phyloP scores from a whole-genome alignment of 1,284 basidiomycete species.

The Pyrrhoderma noxium region DNA sequence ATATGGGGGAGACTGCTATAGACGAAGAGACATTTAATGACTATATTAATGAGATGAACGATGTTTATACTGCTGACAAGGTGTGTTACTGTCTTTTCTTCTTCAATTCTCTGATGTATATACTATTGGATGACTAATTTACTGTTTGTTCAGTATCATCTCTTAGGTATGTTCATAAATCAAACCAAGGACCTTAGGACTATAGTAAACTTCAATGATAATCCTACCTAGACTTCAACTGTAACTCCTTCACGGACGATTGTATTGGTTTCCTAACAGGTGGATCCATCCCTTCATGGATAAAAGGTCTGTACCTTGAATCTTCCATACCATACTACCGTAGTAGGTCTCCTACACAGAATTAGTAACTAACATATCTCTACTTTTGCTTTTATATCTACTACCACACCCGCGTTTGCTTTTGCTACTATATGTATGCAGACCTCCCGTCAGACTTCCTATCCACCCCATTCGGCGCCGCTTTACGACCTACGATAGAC shows the following conservation, averaged over 20 bases:
- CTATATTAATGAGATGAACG: conserved; percentile 66
- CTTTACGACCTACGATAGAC: conserved; percentile 82
- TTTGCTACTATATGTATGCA: conserved; percentile 26
- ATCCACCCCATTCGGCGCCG: conserved; percentile 84
- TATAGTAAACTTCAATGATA: neutral
- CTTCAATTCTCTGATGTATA: neutral
- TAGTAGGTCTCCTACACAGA: no score
- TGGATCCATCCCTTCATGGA: conserved; percentile 68
- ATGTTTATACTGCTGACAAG: conserved; percentile 82
- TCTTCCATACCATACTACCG: no score
- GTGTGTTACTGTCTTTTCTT: no score
- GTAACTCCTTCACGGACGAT: conserved; percentile 89
- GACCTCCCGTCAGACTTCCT: conserved; percentile 86
- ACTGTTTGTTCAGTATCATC: conserved; percentile 62
- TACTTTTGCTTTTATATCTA: no score
- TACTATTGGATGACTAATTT: neutral
- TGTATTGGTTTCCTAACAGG: conserved; percentile 81
- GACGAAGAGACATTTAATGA: conserved; percentile 82
- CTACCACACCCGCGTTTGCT: no score
- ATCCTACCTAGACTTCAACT: conserved; percentile 62
- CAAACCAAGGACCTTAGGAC: neutral
- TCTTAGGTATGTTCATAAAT: conserved; percentile 52
- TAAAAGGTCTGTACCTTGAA: conserved; percentile 54
- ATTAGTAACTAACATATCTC: no score
- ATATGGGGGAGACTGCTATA: conserved; percentile 77